phyloP scores from a whole-genome alignment of 2,329 filamentous ascomycete genomes.

The Claviceps humidiphila region DNA sequence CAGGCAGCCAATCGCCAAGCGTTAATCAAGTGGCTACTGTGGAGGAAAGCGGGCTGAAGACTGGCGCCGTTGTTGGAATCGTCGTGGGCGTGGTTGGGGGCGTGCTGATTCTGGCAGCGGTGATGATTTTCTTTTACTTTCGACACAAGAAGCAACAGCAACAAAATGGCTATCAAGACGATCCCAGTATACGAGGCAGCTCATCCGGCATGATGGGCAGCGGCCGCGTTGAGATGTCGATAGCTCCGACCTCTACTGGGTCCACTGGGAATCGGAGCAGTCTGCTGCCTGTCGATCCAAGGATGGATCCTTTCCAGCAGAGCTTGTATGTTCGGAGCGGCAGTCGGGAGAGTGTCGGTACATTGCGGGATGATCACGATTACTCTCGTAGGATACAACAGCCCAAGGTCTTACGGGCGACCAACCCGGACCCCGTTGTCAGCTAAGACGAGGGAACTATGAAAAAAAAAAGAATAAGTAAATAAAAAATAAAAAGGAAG shows the following conservation, averaged over 20 bases:
- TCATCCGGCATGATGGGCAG: slow-evolving; percentile 35
- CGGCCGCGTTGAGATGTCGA: slow-evolving; percentile 29
- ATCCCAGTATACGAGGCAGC: slow-evolving; percentile 35
- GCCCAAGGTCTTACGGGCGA: slow-evolving; percentile 45
- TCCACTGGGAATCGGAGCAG: slow-evolving; percentile 37
- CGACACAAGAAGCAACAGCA: slow-evolving; percentile 31
- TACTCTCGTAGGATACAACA: slow-evolving; percentile 48
- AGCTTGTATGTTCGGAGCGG: slow-evolving; percentile 44
- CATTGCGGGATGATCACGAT: slow-evolving; percentile 50
- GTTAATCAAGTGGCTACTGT: slow-evolving; percentile 6
- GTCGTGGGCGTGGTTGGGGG: slow-evolving; percentile 36
- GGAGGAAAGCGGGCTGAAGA: slow-evolving; percentile 21
- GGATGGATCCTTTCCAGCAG: slow-evolving; percentile 47
- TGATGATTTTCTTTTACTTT: slow-evolving; percentile 29
- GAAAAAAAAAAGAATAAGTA: not conserved
- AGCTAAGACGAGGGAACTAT: not conserved
- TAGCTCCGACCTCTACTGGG: slow-evolving; percentile 18
- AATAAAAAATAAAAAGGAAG: not conserved
- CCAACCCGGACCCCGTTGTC: slow-evolving; percentile 42
- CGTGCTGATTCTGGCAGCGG: slow-evolving; percentile 24
- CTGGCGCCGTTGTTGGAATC: slow-evolving; percentile 38
- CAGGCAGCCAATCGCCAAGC: slow-evolving; percentile 8
- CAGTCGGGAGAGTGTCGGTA: slow-evolving; percentile 50
- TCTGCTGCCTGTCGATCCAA: slow-evolving; percentile 45
- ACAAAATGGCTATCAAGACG: slow-evolving; percentile 27